These are phyloP conservation scores for Gossypium mustelinum DNA, from an alignment of 345 rosid species.

Conservation along the genomic window DNA sequence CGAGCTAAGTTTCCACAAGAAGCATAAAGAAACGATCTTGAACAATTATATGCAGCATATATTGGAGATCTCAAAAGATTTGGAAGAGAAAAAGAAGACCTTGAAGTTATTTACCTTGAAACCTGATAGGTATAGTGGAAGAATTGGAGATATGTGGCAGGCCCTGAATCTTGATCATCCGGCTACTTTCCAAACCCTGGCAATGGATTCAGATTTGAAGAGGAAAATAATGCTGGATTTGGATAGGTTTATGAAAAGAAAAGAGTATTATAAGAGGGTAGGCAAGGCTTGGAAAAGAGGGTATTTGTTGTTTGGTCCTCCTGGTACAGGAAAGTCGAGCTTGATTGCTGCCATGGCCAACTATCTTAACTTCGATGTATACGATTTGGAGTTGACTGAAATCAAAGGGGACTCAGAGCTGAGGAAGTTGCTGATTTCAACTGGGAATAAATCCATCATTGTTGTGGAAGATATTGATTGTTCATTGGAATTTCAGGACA, in stretches of 20 bases:
- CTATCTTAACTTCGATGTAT: slow-evolving; percentile 24
- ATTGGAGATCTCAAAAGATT: slow-evolving; percentile 18
- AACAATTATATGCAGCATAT: slow-evolving; percentile 23
- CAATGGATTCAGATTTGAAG: slow-evolving; percentile 28
- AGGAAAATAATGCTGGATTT: slow-evolving; percentile 29
- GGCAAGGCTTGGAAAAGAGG: slow-evolving; percentile 35
- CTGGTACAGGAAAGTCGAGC: slow-evolving; percentile 32
- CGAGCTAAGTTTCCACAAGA: slow-evolving; percentile 35
- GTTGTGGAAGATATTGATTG: slow-evolving; percentile 39
- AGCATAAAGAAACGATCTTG: slow-evolving; percentile 29
- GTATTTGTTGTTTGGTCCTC: slow-evolving; percentile 31
- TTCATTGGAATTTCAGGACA: slow-evolving; percentile 22
- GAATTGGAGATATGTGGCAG: slow-evolving; percentile 22
- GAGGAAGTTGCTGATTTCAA: slow-evolving; percentile 23
- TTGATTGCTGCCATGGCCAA: slow-evolving; percentile 33
- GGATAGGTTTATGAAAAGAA: slow-evolving; percentile 28
- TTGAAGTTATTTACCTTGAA: slow-evolving; percentile 23
- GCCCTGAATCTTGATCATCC: slow-evolving; percentile 32
- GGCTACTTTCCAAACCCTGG: slow-evolving; percentile 27
- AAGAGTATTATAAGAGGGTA: slow-evolving; percentile 23
- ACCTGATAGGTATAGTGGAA: slow-evolving; percentile 5
- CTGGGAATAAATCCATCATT: slow-evolving; percentile 27
- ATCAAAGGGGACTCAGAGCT: slow-evolving; percentile 20
- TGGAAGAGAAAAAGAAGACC: slow-evolving; percentile 19
- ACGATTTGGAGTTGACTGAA: slow-evolving; percentile 30